phyloP scores from a whole-genome alignment of 116 monocot species.

The Zostera marina region DNA sequence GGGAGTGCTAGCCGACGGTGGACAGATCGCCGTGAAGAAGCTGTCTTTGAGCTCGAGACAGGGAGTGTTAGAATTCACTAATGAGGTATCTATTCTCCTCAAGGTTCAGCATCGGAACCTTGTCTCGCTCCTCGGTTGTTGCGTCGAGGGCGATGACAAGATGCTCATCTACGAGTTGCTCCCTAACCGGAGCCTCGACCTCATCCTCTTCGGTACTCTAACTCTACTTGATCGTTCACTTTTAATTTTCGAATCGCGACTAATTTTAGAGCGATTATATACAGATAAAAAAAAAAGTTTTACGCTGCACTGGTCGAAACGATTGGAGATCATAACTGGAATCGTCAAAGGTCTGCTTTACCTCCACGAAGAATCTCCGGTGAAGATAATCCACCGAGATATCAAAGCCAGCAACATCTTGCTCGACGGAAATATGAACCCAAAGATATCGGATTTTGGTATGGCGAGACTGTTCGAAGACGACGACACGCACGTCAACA shows the following conservation, averaged over 20 bases:
- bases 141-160: slow-evolving; percentile 27
- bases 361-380: slow-evolving; percentile 78
- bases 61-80: slow-evolving; percentile 47
- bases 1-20: slow-evolving; percentile 46
- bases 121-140: slow-evolving; percentile 57
- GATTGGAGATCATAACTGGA: slow-evolving; percentile 53
- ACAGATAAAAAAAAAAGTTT: slow-evolving; percentile 25
- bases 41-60: slow-evolving; percentile 51
- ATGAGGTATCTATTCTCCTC: slow-evolving; percentile 53
- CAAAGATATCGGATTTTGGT: slow-evolving; percentile 78
- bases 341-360: slow-evolving; percentile 67
- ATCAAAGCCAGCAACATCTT: slow-evolving; percentile 80
- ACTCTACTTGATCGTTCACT: too few species aligned
- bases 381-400: slow-evolving; percentile 73
- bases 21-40: slow-evolving; percentile 67
- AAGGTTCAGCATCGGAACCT: slow-evolving; percentile 69
- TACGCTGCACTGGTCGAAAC: slow-evolving; percentile 33
- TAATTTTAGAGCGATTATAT: too few species aligned
- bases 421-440: slow-evolving; percentile 44
- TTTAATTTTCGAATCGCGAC: too few species aligned
- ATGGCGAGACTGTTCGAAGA: slow-evolving; percentile 57
- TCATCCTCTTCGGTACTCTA: slow-evolving; percentile 42
- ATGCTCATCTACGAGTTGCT: slow-evolving; percentile 71
- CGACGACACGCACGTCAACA: slow-evolving; percentile 60
- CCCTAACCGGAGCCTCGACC: slow-evolving; percentile 57